A percentile compares a stretch with the other conserved stretches of the same genome.
phyloP scores from a whole-genome alignment of 2,329 filamentous ascomycete species.

The Verticillium nubilum region DNA sequence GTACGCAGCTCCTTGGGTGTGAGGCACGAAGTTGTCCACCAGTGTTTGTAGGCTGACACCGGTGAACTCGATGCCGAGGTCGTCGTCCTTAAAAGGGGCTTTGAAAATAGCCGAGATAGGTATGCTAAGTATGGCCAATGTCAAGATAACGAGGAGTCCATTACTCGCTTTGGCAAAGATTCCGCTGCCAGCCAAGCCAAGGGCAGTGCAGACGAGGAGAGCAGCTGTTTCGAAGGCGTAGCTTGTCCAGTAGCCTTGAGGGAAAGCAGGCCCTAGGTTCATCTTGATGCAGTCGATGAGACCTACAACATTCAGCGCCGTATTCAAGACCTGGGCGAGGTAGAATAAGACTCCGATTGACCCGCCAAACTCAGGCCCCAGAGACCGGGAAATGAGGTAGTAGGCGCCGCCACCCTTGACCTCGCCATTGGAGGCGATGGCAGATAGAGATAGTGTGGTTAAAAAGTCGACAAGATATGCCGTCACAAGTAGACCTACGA shows the following conservation, averaged over 20 bases:
- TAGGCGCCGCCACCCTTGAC: slow-evolving; percentile 85
- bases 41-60: slow-evolving; percentile 69
- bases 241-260: slow-evolving; percentile 68
- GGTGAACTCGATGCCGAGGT: slow-evolving; percentile 67
- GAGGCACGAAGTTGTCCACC: slow-evolving; percentile 68
- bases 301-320: slow-evolving; percentile 81
- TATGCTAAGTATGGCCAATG: slow-evolving; percentile 73
- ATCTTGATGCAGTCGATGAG: slow-evolving; percentile 76
- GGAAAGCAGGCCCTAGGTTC: slow-evolving; percentile 64
- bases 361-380: slow-evolving; percentile 84
- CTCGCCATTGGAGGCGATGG: slow-evolving; percentile 85
- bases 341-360: slow-evolving; percentile 87
- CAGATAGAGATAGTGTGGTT: slow-evolving; percentile 79
- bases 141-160: slow-evolving; percentile 63
- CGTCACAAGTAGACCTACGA: slow-evolving; percentile 60
- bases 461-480: slow-evolving; percentile 81
- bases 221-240: slow-evolving; percentile 72
- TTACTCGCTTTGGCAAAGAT: slow-evolving; percentile 80
- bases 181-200: slow-evolving; percentile 75
- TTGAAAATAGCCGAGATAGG: slow-evolving; percentile 69
- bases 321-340: slow-evolving; percentile 83
- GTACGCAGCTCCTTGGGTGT: slow-evolving; percentile 56
- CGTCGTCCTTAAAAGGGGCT: slow-evolving; percentile 59
- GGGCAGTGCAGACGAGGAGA: slow-evolving; percentile 63
- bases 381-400: slow-evolving; percentile 78